phyloP scores from a whole-genome alignment of 2,329 filamentous ascomycete species.

The Fusarium oligoseptatum region DNA sequence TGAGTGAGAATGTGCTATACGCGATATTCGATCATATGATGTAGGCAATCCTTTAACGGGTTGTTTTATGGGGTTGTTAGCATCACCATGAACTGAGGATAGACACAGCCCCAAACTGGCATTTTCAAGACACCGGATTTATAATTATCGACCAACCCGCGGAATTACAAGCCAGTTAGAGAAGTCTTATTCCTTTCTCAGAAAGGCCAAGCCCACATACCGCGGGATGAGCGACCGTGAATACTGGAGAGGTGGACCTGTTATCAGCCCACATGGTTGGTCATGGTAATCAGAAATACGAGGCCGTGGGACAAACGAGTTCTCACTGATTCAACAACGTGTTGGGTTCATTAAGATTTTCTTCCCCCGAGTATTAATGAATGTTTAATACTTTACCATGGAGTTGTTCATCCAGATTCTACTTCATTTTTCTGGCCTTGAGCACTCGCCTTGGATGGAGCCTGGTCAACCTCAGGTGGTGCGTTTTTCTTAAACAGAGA shows the following conservation, averaged over 20 bases:
- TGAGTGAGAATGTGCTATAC: not conserved
- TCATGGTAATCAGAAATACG: not conserved
- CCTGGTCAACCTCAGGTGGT: too few relatives aligned
- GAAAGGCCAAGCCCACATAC: not conserved
- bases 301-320: not conserved
- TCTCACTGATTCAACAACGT: not conserved
- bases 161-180: not conserved
- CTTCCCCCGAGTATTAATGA: not conserved
- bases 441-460: too few relatives aligned
- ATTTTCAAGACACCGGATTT: not conserved
- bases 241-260: not conserved
- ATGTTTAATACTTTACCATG: not conserved
- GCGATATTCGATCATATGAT: not conserved
- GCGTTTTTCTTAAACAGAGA: too few relatives aligned
- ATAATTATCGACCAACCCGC: not conserved
- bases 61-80: not conserved
- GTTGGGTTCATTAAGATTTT: not conserved
- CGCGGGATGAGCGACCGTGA: not conserved
- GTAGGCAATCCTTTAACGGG: not conserved
- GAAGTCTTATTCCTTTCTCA: not conserved
- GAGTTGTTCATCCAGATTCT: too few relatives aligned
- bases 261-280: not conserved
- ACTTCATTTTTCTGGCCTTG: too few relatives aligned
- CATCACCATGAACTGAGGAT: not conserved
- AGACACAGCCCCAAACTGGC: not conserved